Evolutionary conservation across 2,329 filamentous ascomycete genomes (phyloP).

Genomic region (Daldinia sp.): DNA sequence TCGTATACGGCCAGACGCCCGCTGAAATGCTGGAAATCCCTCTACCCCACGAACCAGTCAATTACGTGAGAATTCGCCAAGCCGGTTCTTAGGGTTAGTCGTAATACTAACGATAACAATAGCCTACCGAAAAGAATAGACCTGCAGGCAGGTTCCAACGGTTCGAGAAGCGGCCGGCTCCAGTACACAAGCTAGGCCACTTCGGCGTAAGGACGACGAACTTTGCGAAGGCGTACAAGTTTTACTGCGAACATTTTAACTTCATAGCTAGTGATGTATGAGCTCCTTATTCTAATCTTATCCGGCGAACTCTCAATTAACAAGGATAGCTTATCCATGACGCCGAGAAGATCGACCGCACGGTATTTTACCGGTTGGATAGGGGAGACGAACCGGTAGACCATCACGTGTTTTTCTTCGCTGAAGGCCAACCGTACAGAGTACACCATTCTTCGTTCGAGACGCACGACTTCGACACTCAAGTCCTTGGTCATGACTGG

Average conservation of each 20-base stretch:
- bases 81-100: no score
- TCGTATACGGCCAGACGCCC: constrained; percentile 65
- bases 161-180: constrained; percentile 62
- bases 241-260: constrained; percentile 64
- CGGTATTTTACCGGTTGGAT: constrained; percentile 61
- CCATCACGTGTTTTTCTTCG: constrained; percentile 66
- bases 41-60: constrained; percentile 58
- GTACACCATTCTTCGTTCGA: constrained; percentile 78
- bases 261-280: constrained; percentile 63
- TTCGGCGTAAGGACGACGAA: constrained; percentile 67
- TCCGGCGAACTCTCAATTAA: not conserved
- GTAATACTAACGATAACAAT: constrained; percentile 15
- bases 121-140: constrained; percentile 62
- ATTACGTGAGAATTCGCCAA: constrained; percentile 55
- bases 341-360: constrained; percentile 54
- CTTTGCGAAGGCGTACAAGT: constrained; percentile 62
- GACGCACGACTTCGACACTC: constrained; percentile 78
- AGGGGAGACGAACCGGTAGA: constrained; percentile 60
- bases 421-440: constrained; percentile 61
- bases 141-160: constrained; percentile 63
- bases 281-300: not conserved
- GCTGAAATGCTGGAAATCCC: constrained; percentile 55
- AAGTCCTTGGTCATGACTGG: constrained; percentile 78
- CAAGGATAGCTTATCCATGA: constrained; percentile 56
- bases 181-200: constrained; percentile 66